These are phyloP conservation scores for Alternaria sp. DNA, from an alignment of 2,329 filamentous ascomycete genomes.

Conservation along the genomic window DNA sequence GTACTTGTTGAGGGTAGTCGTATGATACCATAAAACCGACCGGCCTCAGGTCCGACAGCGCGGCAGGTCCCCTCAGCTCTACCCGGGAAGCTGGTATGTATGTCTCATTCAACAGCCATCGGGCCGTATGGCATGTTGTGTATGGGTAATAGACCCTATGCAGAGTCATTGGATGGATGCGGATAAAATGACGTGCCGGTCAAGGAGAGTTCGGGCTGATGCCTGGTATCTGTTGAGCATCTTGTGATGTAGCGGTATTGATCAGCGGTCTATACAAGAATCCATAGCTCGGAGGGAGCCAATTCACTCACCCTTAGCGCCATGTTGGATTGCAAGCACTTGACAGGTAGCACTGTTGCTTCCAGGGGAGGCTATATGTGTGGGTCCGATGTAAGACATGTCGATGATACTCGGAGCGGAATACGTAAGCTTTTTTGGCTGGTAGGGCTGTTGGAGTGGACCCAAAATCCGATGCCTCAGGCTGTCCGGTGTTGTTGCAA, in stretches of 20 bases:
- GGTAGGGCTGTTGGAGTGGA: neutral
- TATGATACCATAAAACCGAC: neutral
- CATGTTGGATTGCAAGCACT: conserved; percentile 10
- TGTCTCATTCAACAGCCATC: neutral
- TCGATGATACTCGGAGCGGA: neutral
- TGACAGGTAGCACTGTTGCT: conserved; percentile 1
- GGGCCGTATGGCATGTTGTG: neutral
- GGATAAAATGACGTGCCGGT: neutral
- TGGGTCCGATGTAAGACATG: conserved; percentile 7
- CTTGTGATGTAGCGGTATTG: conserved; percentile 2
- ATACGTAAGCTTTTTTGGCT: neutral
- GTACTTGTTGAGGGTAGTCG: neutral
- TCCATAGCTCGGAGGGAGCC: neutral
- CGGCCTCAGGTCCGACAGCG: neutral
- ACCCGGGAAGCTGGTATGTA: neutral
- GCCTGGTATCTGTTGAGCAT: conserved; percentile 4
- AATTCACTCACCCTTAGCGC: conserved; percentile 2
- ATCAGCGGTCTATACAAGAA: conserved; percentile 4
- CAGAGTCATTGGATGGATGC: neutral
- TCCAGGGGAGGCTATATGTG: conserved; percentile 3
- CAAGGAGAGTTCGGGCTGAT: neutral
- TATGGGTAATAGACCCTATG: neutral
- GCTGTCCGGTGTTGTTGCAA: conserved; percentile 2
- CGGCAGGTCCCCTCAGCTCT: neutral
- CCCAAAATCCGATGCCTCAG: conserved; percentile 9